Conservation (phyloP, 768 basidiomycete genomes). For the Neoboletus magnificus region DNA sequence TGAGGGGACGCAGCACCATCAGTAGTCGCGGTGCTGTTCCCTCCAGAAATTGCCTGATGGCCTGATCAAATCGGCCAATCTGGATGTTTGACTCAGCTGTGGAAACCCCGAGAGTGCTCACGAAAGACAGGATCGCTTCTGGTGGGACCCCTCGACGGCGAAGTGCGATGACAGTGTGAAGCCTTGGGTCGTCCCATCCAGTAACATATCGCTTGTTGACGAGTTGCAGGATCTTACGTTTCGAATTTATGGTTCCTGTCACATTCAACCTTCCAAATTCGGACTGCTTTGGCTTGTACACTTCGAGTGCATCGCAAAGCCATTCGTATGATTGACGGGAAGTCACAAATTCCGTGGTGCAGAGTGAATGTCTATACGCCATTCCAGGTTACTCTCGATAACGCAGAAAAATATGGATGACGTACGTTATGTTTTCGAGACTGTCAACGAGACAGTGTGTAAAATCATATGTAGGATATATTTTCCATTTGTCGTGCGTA, state of each 20-base stretch:
- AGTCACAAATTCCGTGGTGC: constrained; percentile 92
- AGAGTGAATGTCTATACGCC: constrained; percentile 80
- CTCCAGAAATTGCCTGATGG: constrained; percentile 87
- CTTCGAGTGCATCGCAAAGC: constrained; percentile 96
- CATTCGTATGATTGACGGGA: constrained; percentile 98
- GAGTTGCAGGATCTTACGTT: constrained; percentile 88
- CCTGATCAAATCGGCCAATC: constrained; percentile 84
- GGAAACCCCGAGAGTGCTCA: constrained; percentile 92
- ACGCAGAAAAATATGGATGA: constrained; percentile 15
- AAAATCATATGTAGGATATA: constrained; percentile 99
- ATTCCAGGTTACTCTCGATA: neutral
- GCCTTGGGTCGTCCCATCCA: constrained; percentile 97
- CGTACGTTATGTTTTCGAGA: constrained; percentile 98
- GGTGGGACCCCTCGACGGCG: constrained; percentile 96
- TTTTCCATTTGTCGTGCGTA: constrained; percentile 94
- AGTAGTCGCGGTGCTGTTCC: constrained; percentile 81
- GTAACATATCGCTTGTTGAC: constrained; percentile 81
- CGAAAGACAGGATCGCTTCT: constrained; percentile 90
- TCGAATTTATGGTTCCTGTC: constrained; percentile 94
- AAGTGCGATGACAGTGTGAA: constrained; percentile 95
- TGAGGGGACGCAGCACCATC: constrained; percentile 88
- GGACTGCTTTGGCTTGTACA: constrained; percentile 96
- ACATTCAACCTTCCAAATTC: constrained; percentile 93
- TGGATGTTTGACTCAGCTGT: constrained; percentile 81
- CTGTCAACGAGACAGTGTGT: constrained; percentile 98